Evolutionary conservation across 2,329 filamentous ascomycete genomes (phyloP), one percentile per base, ranked within the genome.

Genomic region (Metarhizium guizhouense): DNA sequence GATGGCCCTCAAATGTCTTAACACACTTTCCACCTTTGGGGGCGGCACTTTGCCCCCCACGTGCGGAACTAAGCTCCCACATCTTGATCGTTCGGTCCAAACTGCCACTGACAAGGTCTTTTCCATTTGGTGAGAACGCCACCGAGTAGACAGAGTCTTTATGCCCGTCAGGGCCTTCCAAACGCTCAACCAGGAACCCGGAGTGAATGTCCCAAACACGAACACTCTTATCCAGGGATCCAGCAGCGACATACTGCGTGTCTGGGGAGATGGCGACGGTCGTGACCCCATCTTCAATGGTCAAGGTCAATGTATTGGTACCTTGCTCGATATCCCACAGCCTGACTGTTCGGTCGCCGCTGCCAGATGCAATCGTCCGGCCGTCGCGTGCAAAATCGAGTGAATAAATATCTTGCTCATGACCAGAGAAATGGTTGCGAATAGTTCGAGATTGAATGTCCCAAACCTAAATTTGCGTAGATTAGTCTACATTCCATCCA

Each of bases 11-110:
- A 65, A 97, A 99, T 1, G 93, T 97, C 76, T 92, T 90, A 65
- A 96, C 86, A 69, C 94, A 97, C 70, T 95, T 90, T 64, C 94
- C 93, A 40, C 88, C 87, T 77, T 94, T 95, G 8, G 86, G 81
- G 36, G 80, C 83, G 48, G 82, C 79, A 67, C 81, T 83, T 50
- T 83, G 79, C 57, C 85, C 80, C 64, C 85, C 82, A 62, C 88
- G 82, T 48, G 86, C 83, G 25, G 87, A 82, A 55, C 82, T 86
- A 52, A 99, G 81, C 76, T 96, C 92, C 92, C 94, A 99, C 87
- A 97, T 95, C 78, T 96, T 96, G 78, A 97, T 97, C 0, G 93
- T 97, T 79, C 95, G 95, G 71, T 99, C 94, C 63, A 97, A 76
- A 79, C 88, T 95, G 60, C 94, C 94, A 65, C 88, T 95, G 67